Conservation (phyloP, 441 rosid genomes). For the Adansonia madagascariensis region DNA sequence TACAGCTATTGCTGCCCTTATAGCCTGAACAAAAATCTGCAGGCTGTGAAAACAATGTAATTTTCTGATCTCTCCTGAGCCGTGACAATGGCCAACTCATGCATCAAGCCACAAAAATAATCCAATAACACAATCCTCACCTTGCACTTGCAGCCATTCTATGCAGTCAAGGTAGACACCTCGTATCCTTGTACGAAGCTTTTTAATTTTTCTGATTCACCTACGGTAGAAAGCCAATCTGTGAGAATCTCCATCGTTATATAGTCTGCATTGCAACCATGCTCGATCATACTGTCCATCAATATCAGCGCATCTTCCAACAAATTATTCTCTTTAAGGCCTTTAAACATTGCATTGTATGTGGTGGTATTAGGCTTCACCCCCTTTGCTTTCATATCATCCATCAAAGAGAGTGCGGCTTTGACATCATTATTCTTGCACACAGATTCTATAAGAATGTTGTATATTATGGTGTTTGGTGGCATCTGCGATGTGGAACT, state of each 20-base stretch:
- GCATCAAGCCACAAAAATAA: background rate
- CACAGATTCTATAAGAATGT: constrained; percentile 59
- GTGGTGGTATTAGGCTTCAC: constrained; percentile 67
- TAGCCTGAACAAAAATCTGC: background rate
- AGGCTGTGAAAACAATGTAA: background rate
- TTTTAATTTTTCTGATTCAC: constrained; percentile 54
- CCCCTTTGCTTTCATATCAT: constrained; percentile 60
- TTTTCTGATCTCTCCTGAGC: background rate
- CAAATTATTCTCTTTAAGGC: constrained; percentile 52
- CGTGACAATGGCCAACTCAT: constrained; percentile 9
- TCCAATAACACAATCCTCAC: background rate
- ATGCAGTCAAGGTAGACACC: constrained; percentile 37
- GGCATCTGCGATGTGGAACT: constrained; percentile 42
- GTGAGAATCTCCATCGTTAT: constrained; percentile 69
- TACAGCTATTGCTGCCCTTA: background rate
- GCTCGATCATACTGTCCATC: constrained; percentile 68
- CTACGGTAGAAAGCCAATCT: constrained; percentile 64
- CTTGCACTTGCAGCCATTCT: constrained; percentile 6
- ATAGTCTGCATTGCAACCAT: constrained; percentile 65
- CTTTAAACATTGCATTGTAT: constrained; percentile 68
- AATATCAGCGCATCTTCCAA: constrained; percentile 50
- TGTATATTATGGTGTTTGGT: constrained; percentile 70
- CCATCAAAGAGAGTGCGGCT: constrained; percentile 54
- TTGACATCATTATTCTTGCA: constrained; percentile 53
- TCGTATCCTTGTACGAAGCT: constrained; percentile 50